Percentiles rank a stretch among this genome's conserved stretches.
Conservation (phyloP, 371 early-diverging fungal species). For the Mortierella sp. region DNA sequence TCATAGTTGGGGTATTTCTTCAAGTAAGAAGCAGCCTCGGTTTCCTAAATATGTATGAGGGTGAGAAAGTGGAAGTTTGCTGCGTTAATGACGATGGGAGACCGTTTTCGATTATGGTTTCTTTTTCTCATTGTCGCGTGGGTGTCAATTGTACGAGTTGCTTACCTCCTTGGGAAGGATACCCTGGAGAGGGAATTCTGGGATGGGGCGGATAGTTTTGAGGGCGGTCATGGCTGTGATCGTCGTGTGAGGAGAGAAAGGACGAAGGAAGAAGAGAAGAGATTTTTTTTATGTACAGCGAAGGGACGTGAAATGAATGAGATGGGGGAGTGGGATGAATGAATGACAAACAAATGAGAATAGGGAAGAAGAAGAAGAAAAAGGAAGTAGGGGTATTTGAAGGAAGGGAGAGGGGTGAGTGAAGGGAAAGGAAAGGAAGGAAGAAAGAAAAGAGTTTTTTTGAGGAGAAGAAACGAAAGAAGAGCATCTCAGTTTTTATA, state of each 20-base stretch:
- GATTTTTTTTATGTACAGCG: constrained; percentile 22
- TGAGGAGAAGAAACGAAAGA: constrained; percentile 8
- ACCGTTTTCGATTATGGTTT: neutral
- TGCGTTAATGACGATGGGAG: neutral
- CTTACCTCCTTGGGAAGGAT: constrained; percentile 76
- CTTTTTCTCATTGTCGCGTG: neutral
- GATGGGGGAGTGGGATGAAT: neutral
- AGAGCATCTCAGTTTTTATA: neutral
- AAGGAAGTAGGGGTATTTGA: neutral
- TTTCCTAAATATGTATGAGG: constrained; percentile 66
- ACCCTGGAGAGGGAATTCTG: constrained; percentile 78
- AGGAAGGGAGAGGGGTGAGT: neutral
- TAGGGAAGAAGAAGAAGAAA: no score
- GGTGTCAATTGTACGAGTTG: neutral
- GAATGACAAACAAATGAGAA: neutral
- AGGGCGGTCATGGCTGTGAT: constrained; percentile 49
- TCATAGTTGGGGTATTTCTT: constrained; percentile 89
- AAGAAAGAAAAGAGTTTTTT: neutral
- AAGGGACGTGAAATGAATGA: constrained; percentile 13
- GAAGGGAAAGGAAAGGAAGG: neutral
- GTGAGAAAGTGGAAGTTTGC: neutral
- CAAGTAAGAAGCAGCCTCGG: constrained; percentile 87
- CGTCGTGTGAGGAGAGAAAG: constrained; percentile 14
- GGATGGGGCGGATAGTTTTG: constrained; percentile 58
- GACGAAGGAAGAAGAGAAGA: constrained; percentile 38